Base-by-base conservation (phyloP, 1,284 basidiomycete genomes). In the Trichosporon sp. region DNA sequence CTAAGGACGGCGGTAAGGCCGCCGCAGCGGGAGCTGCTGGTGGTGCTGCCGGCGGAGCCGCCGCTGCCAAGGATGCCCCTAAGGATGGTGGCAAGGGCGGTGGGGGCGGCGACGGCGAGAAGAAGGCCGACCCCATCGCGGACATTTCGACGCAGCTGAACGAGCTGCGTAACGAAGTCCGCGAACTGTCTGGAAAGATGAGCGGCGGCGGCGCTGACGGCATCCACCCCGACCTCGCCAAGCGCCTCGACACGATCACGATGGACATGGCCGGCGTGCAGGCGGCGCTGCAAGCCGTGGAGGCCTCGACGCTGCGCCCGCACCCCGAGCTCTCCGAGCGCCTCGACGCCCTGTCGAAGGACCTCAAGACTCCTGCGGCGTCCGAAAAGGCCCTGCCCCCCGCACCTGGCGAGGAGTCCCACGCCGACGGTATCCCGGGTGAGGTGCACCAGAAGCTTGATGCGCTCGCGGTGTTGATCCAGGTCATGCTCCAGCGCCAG, bases 401-500 rank as follows among this genome's bases (percentile, higher is more conserved):
- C 0, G 31, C 35, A 6, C 65, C 70, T 31, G 25, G 38, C 21
- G 62, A 64, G 51, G 23, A 3, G 1, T n/a, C 75, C 23, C 25
- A 56, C 18, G 13, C 60, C 42, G 68, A 72, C n/a, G 56, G 68
- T 3, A 56, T 64, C 13, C 38, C 75, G 3, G 47, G 65, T 2
- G 75, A 73, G 56, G 67, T 83, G 8, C 71, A 81, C 67, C 35
- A 51, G 25, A 83, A 83, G 66, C 74, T 83, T 11, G 81, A 83
- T 64, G 72, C 69, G 12, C 76, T 83, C 35, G 77, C 74, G 18
- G 70, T 69, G 15, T 69, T 80, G 1, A 80, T 79, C 68, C 74
- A 80, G 67, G 75, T 78, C 18, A 68, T 78, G 12, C 65, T 80
- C 2, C 15, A 38, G 62, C 64, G 68, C 2, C 68, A 69, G 64